Evolutionary conservation across 495 filamentous ascomycete species (phyloP), one percentile per base, ranked within the genome.

Genomic region (Pyrenula massariospora): DNA sequence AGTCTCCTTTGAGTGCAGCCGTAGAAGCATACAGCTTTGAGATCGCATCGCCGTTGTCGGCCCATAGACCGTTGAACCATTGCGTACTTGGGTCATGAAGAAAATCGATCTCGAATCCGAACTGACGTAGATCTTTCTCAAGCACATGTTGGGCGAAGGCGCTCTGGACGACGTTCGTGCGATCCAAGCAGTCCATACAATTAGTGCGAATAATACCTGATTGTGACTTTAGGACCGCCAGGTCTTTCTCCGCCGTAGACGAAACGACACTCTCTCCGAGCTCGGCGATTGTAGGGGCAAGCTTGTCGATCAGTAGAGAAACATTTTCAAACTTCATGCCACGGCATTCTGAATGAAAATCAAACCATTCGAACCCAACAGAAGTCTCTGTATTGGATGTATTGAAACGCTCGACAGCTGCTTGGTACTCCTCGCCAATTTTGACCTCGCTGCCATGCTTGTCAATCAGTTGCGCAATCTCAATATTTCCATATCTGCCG

Each of bases 251-350:
- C 31, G 5, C 31, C 8, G 15, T 42, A 42, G 31, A 42, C 15
- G 31, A 42, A 36, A 82, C 68, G 0, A 85, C 77, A 0, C 82
- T 84, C 60, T 82, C 86, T 10, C 86, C 84, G 56, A 83, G 80
- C 3, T 75, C 68, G 54, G 82, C 82, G 15, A 96, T 68, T 10
- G 76, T 82, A 15, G 72, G 64, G 5, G 74, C 78, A n/a, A 96
- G 65, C 1, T 72, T 80, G 31, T 90, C 77, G 53, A 97, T 73
- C 1, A 96, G 78, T 11, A 84, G 68, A 52, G 81, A 84, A 3
- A 97, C 91, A 52, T 95, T 95, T 66, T 96, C 91, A 63, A 96
- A 97, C 57, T 88, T 92, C 93, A 97, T 96, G 0, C 92, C 92
- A 2, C 89, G 84, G 63, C 92, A 97, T 23, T 85, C 84, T 20